Base-by-base conservation (phyloP, 1,284 basidiomycete genomes). In the Meripilus lineatus region DNA sequence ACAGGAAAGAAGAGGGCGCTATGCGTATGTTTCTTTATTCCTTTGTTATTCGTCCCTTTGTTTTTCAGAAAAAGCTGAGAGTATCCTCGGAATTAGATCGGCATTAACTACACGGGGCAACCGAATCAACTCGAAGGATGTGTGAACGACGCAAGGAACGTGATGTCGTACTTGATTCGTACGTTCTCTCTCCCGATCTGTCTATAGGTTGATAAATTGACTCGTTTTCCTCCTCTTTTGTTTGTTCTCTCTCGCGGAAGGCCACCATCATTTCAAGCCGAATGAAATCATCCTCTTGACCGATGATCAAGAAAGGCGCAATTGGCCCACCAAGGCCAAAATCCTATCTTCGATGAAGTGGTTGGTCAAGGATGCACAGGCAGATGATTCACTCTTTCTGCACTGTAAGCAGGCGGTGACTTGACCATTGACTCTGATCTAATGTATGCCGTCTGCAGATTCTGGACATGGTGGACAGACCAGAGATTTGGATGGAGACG, bases 381-480 rank as follows among this genome's bases (percentile, higher is more conserved):
- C 76, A 3, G 75, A 94, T 52, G 93, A 94, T 62, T 84, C 90
- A 1, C 66, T 95, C 8, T 91, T 94, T 64, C 86, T 94, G 63
- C 91, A 94, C 56, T 94, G 84, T 84, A 58, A 44, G 79, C 63
- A 17, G 13, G 17, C n/a, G 36, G 13, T 20, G 3, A 32, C 2
- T 7, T 24, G 14, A 13, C 23, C 37, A 10, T 24, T 36, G 10
- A 22, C 14, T 13, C 5, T 11, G 23, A 32, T n/a, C 5, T 3
- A 2, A 17, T 22, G 28, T 41, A 11, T 32, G 18, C 17, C 17
- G 14, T 17, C 4, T 13, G 25, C 34, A 84, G 81, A 83, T 61
- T 87, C 89, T 1, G 90, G 91, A 3, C 90, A 93, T 55, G 92
- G 91, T 10, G 89, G 87, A 8, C 89, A 91, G 61, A 77, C 81